Evolutionary conservation across 768 basidiomycete species (phyloP).

Genomic region (Leccinum ochraceum): DNA sequence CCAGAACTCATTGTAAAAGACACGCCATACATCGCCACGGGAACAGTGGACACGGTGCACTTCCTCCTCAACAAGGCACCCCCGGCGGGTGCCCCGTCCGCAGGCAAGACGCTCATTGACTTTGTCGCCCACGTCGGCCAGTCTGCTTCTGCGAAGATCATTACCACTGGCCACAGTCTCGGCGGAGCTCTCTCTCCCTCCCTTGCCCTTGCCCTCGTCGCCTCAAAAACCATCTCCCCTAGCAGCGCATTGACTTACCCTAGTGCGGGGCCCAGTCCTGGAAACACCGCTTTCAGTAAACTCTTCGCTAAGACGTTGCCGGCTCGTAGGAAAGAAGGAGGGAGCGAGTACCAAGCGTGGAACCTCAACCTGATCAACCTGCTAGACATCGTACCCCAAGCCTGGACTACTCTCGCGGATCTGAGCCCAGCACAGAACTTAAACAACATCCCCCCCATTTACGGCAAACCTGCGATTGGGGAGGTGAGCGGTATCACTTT

Average conservation of each 20-base stretch:
- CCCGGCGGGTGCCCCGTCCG: background rate
- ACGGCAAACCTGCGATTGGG: background rate
- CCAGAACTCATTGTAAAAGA: background rate
- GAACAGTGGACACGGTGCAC: constrained; percentile 1
- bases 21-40: constrained; percentile 5
- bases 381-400: constrained; percentile 15
- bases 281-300: constrained; percentile 3
- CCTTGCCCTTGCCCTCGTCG: constrained; percentile 7
- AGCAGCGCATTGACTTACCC: constrained; percentile 6
- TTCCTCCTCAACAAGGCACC: constrained; percentile 3
- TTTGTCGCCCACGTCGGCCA: background rate
- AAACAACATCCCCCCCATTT: constrained; percentile 5
- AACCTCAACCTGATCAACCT: constrained; percentile 17
- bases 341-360: constrained; percentile 8
- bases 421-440: constrained; percentile 2
- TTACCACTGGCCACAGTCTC: constrained; percentile 17
- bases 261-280: constrained; percentile 14
- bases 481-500: background rate
- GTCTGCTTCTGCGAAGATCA: background rate
- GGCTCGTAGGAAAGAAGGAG: background rate
- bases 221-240: background rate
- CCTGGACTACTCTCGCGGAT: constrained; percentile 2
- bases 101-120: background rate
- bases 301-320: constrained; percentile 3
- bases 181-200: constrained; percentile 12